phyloP scores from a whole-genome alignment of 805 yeast genomes.

The Teunomyces barrocoloradensis region DNA sequence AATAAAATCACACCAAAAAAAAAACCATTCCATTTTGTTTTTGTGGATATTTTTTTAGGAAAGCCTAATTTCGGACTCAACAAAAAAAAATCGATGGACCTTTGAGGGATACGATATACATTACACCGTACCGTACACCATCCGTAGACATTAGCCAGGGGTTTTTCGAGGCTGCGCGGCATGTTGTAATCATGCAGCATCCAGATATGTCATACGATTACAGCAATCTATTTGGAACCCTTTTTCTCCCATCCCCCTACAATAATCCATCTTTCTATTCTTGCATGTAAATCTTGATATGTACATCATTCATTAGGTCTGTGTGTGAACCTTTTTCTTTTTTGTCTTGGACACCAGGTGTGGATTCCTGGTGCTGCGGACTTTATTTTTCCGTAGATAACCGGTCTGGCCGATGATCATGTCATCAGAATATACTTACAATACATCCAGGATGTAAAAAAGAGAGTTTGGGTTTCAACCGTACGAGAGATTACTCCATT shows the following conservation, averaged over 20 bases:
- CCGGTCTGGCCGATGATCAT: background rate
- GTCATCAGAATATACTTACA: background rate
- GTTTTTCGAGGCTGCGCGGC: background rate
- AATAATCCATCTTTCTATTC: too few relatives aligned
- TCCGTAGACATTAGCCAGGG: background rate
- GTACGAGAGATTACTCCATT: background rate
- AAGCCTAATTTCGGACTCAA: constrained; percentile 4
- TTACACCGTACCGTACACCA: too few relatives aligned
- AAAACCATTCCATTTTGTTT: constrained; percentile 1
- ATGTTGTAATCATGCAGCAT: background rate
- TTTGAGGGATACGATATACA: background rate
- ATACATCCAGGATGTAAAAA: background rate
- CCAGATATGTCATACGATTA: background rate
- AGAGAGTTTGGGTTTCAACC: background rate
- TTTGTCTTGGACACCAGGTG: background rate
- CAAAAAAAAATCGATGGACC: background rate
- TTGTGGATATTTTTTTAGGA: constrained; percentile 1
- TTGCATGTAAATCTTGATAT: too few relatives aligned
- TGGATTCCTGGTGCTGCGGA: background rate
- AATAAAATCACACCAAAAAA: background rate
- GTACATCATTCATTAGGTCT: too few relatives aligned
- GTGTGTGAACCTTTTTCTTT: background rate
- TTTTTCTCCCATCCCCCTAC: too few relatives aligned
- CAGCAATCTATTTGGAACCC: background rate
- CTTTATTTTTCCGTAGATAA: background rate